These are phyloP conservation scores for Starmerella ratchasimensis DNA, from an alignment of 805 yeast genomes.

Conservation along the genomic window DNA sequence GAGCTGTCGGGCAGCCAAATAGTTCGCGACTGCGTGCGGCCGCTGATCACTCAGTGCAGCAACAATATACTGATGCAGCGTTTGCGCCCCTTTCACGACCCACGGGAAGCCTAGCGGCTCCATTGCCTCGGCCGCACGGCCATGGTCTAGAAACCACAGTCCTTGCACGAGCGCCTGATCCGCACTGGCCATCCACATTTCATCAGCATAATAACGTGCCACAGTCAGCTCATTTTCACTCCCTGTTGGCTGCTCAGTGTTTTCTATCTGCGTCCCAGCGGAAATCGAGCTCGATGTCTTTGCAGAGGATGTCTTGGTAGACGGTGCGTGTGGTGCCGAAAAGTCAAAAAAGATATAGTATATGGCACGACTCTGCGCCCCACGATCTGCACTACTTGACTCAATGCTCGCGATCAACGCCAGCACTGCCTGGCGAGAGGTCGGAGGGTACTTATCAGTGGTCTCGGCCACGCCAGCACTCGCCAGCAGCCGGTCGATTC, in stretches of 20 bases:
- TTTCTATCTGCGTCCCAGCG: no score
- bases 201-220: slow-evolving; percentile 13
- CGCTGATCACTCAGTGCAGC: slow-evolving; percentile 5
- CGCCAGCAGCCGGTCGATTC: slow-evolving; percentile 11
- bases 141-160: slow-evolving; percentile 14
- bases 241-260: no score
- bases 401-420: slow-evolving; percentile 9
- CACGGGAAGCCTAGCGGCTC: slow-evolving; percentile 13
- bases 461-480: slow-evolving; percentile 4
- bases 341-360: slow-evolving; percentile 11
- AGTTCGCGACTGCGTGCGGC: slow-evolving; percentile 4
- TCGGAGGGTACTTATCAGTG: slow-evolving; percentile 10
- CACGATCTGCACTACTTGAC: neutral
- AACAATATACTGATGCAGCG: slow-evolving; percentile 10
- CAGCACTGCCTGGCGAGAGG: slow-evolving; percentile 4
- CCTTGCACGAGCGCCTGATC: slow-evolving; percentile 13
- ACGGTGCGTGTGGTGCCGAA: neutral
- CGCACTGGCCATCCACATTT: slow-evolving; percentile 12
- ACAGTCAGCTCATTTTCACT: neutral
- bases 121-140: slow-evolving; percentile 7
- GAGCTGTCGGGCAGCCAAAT: slow-evolving; percentile 9
- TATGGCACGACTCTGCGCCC: slow-evolving; percentile 9
- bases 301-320: no score
- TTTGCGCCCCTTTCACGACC: slow-evolving; percentile 5
- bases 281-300: no score